These are phyloP conservation scores for Plectosphaerella plurivora DNA, from an alignment of 2,329 filamentous ascomycete species.

Conservation along the genomic window DNA sequence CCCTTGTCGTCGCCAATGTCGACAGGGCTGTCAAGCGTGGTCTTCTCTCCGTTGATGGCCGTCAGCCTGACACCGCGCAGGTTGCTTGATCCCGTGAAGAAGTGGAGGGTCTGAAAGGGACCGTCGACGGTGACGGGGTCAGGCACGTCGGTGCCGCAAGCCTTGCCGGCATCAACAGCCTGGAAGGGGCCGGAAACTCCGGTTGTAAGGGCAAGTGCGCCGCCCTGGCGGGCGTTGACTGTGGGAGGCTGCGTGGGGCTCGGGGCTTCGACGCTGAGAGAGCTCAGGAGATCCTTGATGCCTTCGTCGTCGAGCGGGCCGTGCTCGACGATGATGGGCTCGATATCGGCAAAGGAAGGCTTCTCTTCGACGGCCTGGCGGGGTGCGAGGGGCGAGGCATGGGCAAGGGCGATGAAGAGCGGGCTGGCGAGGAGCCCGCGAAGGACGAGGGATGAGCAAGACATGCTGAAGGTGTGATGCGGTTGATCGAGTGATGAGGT, in stretches of 20 bases:
- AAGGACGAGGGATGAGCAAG: not conserved
- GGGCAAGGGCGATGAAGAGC: not conserved
- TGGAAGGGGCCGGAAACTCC: not conserved
- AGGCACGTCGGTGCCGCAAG: not conserved
- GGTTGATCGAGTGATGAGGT: too few species aligned
- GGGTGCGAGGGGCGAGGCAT: not conserved
- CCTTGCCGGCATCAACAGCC: constrained; percentile 5
- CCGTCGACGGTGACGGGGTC: constrained; percentile 4
- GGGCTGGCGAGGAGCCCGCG: not conserved
- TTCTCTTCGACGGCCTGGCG: not conserved
- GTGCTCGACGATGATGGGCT: constrained; percentile 1
- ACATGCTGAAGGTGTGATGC: not conserved
- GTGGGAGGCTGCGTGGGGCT: not conserved
- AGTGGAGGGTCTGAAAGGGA: constrained; percentile 3
- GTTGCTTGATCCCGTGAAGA: constrained; percentile 4
- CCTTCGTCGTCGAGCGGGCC: constrained; percentile 2
- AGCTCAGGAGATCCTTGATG: constrained; percentile 1
- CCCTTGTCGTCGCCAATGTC: constrained; percentile 1
- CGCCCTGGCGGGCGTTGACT: constrained; percentile 1
- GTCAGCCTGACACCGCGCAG: constrained; percentile 6
- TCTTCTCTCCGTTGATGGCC: constrained; percentile 1
- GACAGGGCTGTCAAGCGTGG: not conserved
- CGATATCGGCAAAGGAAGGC: not conserved
- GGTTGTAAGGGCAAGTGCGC: constrained; percentile 1
- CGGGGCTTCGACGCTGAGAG: not conserved